Base-by-base conservation (phyloP, 371 early-diverging fungal genomes). In the Mortierella sp. region DNA sequence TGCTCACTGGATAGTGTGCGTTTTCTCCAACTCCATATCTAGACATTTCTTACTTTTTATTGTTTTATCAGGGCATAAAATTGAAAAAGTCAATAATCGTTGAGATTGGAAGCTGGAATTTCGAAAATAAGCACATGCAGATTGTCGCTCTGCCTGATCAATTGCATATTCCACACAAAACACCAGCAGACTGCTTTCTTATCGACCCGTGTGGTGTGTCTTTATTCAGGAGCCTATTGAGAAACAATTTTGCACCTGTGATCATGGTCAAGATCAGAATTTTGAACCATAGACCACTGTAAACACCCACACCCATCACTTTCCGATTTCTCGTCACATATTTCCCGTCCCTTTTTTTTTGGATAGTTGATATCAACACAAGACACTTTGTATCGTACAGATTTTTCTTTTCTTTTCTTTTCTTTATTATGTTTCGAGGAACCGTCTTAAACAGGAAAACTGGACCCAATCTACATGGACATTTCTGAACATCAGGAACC, bases 391-490 rank as follows among this genome's bases (percentile, higher is more conserved):
- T 15, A 10, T 10, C 15, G 10, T 43, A 8, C 17, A 49, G 40
- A 35, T 61, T 32, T 22, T 64, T 57, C 37, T 26, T 60, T 6
- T 35, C 17, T 58, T 61, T 32, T 23, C 55, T 26, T 13, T 29
- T 51, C 51, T 51, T 22, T 19, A 55, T 68, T 69, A 78, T 26
- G 67, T 69, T 55, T 79, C 74, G 2, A 79, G 67, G 55, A 79
- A 79, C 8, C 80, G 65, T 10, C 74, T 69, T 2, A 79, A 61
- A 53, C 80, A 79, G 2, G 80, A 79, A 42, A 66, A 79, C 22
- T 64, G 74, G n/a, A 61, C 60, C 80, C 80, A 79, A 22, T 79
- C 80, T 79, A 58, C 32, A 42, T 1, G 7, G 31, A 19, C 19
- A 35, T 35, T 53, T 53, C 23, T 6, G 13, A 29, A 23, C 28